These are phyloP conservation scores for Acanthamoeba culbertsoni DNA, from an alignment of 208 protist genomes.

Conservation along the genomic window DNA sequence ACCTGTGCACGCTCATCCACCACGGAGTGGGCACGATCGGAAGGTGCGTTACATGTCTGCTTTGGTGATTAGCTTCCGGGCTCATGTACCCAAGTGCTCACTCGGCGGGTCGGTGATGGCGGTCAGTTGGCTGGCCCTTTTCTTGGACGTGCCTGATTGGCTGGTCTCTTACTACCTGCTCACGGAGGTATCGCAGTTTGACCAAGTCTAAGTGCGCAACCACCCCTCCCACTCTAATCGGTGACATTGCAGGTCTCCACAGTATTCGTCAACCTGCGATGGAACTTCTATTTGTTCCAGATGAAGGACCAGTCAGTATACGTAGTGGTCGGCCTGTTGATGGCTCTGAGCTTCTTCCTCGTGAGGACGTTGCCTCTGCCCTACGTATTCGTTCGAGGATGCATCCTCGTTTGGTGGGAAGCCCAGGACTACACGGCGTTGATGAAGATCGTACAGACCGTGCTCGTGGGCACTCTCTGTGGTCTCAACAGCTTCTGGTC, in stretches of 20 bases:
- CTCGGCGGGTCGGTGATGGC: too few relatives aligned
- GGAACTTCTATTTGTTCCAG: conserved; percentile 43
- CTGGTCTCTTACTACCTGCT: conserved; percentile 11
- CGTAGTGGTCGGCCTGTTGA: neutral
- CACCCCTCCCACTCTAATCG: neutral
- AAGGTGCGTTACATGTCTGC: neutral
- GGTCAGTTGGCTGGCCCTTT: neutral
- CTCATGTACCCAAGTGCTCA: too few relatives aligned
- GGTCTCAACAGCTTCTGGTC: conserved; percentile 38
- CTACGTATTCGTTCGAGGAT: neutral
- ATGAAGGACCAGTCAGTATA: conserved; percentile 2
- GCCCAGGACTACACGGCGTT: neutral
- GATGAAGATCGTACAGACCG: conserved; percentile 34
- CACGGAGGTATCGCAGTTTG: conserved; percentile 19
- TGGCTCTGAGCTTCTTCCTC: conserved; percentile 48
- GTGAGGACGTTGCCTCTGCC: conserved; percentile 15
- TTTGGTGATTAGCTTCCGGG: neutral
- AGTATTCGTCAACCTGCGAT: conserved; percentile 47
- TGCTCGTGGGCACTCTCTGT: neutral
- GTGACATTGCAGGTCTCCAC: neutral
- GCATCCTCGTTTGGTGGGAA: conserved; percentile 10
- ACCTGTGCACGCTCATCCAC: neutral
- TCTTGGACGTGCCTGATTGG: conserved; percentile 29
- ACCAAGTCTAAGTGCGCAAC: too few relatives aligned
- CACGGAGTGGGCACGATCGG: neutral